Evolutionary conservation across 768 basidiomycete genomes (phyloP).

Genomic region (Pholiota microspora): DNA sequence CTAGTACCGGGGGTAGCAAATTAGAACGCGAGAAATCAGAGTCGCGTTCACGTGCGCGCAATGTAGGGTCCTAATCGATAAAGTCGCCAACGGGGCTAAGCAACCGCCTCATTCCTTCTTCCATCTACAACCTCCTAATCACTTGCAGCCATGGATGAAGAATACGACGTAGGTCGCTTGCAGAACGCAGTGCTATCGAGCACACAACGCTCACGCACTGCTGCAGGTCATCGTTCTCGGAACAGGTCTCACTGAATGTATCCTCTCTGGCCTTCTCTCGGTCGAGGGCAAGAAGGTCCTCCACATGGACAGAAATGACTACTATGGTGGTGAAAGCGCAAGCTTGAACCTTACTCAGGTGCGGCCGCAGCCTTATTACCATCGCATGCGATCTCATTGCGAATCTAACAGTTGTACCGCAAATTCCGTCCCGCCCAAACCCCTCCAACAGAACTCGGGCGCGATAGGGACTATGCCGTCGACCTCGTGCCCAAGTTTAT

Average conservation of each 20-base stretch:
- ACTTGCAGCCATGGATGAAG: constrained; percentile 84
- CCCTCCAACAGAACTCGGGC: constrained; percentile 82
- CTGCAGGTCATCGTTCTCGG: constrained; percentile 85
- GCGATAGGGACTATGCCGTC: constrained; percentile 96
- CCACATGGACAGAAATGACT: constrained; percentile 98
- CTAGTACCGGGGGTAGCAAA: background rate
- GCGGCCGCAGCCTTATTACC: constrained; percentile 2
- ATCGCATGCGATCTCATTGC: constrained; percentile 3
- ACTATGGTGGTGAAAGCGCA: constrained; percentile 97
- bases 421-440: constrained; percentile 83
- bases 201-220: background rate
- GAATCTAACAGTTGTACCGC: constrained; percentile 74
- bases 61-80: constrained; percentile 22
- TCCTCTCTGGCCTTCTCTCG: constrained; percentile 96
- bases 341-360: constrained; percentile 98
- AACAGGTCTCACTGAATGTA: constrained; percentile 97
- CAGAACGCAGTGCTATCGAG: constrained; percentile 14
- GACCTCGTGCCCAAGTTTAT: constrained; percentile 99
- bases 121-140: constrained; percentile 18
- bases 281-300: constrained; percentile 99
- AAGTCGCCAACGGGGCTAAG: constrained; percentile 13
- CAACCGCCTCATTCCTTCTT: constrained; percentile 15
- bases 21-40: constrained; percentile 1
- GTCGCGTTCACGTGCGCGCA: constrained; percentile 22
- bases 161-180: constrained; percentile 77